Evolutionary conservation across 805 yeast genomes (phyloP), one percentile per base, ranked within the genome.

Genomic region (Spathaspora boniae): DNA sequence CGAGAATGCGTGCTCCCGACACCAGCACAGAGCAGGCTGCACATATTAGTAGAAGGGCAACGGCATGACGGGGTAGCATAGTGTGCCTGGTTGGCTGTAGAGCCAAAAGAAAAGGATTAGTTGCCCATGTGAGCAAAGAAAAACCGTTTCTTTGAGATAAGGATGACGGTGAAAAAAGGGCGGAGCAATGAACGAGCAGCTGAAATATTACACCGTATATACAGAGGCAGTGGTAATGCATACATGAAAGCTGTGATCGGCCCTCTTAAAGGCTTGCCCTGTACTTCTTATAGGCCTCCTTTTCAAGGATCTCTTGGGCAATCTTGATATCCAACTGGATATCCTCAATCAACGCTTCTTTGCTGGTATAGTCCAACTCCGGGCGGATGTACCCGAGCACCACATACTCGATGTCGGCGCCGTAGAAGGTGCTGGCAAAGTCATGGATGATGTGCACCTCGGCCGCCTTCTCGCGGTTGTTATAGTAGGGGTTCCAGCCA

Each of bases 401-500:
- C 26, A 70, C 73, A 47, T 86, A 79, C 36, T 69, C 70, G 34
- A 91, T 72, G 6, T 55, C 43, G 7, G 95, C 91, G 4, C 98
- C 98, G 51, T 93, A 93, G 55, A 93, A 93, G 14, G 25, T 14
- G 11, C 18, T 20, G 43, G 74, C 69, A 50, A 88, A 93, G 28
- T 80, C 62, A 60, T 87, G 94, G 36, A 93, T 69, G 4, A 93
- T 73, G 58, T 93, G 96, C 16, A 93, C 67, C 50, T 93, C 95
- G 3, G 93, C 94, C 0, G 95, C 80, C 60, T 86, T 86, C 47
- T 74, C 74, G 33, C 76, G 69, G 58, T 93, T 89, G 17, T 80
- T 74, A 62, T 78, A 93, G 55, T 82, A 91, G 25, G 98, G 98
- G 54, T 93, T 93, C 85, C 88, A 86, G 1, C 99, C 99, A 14